phyloP scores from a whole-genome alignment of 2,329 filamentous ascomycete genomes.

The Neopestalotiopsis clavispora region DNA sequence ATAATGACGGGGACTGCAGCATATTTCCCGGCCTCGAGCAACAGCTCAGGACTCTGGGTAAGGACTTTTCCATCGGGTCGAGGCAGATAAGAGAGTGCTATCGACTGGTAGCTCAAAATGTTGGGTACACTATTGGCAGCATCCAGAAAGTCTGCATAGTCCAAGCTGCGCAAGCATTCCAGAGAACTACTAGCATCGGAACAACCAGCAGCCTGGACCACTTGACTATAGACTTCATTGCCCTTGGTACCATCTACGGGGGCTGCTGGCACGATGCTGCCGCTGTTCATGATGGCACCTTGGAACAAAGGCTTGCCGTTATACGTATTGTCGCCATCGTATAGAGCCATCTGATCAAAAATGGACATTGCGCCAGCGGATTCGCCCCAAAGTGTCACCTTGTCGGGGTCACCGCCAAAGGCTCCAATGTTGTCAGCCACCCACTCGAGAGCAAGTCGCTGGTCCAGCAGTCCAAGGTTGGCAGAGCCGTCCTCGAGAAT shows the following conservation, averaged over 20 bases:
- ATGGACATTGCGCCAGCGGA: slow-evolving; percentile 75
- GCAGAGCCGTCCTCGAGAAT: slow-evolving; percentile 68
- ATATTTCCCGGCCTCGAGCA: slow-evolving; percentile 57
- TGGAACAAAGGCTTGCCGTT: slow-evolving; percentile 78
- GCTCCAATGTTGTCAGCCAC: slow-evolving; percentile 76
- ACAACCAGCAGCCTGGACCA: slow-evolving; percentile 68
- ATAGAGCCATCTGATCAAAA: slow-evolving; percentile 76
- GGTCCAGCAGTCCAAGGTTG: slow-evolving; percentile 76
- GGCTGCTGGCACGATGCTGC: neutral
- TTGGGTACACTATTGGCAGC: slow-evolving; percentile 74
- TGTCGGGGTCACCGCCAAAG: slow-evolving; percentile 77
- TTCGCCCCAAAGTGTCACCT: slow-evolving; percentile 82
- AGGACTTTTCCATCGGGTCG: slow-evolving; percentile 71
- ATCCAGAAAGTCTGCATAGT: slow-evolving; percentile 61
- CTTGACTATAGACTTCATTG: slow-evolving; percentile 55
- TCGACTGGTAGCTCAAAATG: slow-evolving; percentile 67
- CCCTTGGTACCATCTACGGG: neutral
- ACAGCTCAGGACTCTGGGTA: slow-evolving; percentile 64
- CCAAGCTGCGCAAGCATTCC: slow-evolving; percentile 65
- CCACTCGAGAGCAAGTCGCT: slow-evolving; percentile 76
- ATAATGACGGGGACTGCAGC: slow-evolving; percentile 67
- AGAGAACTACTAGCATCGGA: slow-evolving; percentile 59
- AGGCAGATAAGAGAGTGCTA: slow-evolving; percentile 75
- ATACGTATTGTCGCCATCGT: slow-evolving; percentile 74
- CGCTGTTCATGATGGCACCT: slow-evolving; percentile 45